Base-by-base conservation (phyloP, 2,329 filamentous ascomycete species). In the Coccinonectria pachysandricola region DNA sequence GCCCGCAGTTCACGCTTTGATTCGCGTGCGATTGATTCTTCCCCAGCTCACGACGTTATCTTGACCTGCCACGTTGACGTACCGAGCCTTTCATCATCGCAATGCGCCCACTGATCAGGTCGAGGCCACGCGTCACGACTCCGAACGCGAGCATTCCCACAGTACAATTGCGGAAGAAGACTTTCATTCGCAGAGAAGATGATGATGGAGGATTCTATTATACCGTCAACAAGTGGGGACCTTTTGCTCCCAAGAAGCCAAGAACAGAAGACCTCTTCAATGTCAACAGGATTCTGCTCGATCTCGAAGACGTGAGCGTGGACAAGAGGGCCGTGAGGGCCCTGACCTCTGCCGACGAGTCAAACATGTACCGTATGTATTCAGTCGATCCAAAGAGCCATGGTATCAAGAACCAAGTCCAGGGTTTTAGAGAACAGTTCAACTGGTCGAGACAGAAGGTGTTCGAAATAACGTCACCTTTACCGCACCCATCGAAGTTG, bases 231-330 rank as follows among this genome's bases (percentile, higher is more conserved):
- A 44, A 19, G 13, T 19, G 29, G 20, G 22, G 30, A 4, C 15
- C 19, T 1, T 21, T 25, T 7, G 16, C 21, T 10, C 30, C 40
- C 3, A 39, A 42, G 15, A 15, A 14, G 1, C 32, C 37, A 2
- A 24, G 23, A 6, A 20, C 41, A 7, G 17, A 39, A 23, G 39
- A 52, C n/a, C 50, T 57, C 32, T 59, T 60, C 34, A 43, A 61
- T 13, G 48, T 65, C 20, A 56, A 62, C 8, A 28, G 54, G 11
- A 35, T 64, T 8, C 43, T 71, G 3, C 53, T 73, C 19, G 65
- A 73, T 31, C 62, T 74, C 19, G 68, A 72, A 36, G 61, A 63
- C 22, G 56, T n/a, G n/a, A n/a, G n/a, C n/a, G n/a, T 62, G 33
- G 54, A 60, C 12, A 60, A 43, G 35, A 49, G 42, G 2, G 45